Percentiles rank a stretch among this genome's conserved stretches.
phyloP scores from a whole-genome alignment of 148 eudicot species.

The Rhododendron vialii region DNA sequence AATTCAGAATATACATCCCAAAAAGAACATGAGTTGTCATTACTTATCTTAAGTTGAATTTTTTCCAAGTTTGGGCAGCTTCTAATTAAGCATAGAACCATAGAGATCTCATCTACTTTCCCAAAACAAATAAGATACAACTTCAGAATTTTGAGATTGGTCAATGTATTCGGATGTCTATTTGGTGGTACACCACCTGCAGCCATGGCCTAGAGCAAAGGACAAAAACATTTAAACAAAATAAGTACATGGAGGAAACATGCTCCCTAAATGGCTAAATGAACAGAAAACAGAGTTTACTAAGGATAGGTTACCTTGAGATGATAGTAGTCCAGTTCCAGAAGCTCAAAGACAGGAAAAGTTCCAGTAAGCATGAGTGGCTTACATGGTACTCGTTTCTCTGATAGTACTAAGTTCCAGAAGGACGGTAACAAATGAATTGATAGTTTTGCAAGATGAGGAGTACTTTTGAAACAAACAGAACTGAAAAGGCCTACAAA shows the following conservation, averaged over 20 bases:
- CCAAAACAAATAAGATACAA: not conserved
- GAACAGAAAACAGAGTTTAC: no score
- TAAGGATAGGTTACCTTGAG: not conserved
- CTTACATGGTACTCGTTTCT: not conserved
- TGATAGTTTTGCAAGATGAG: not conserved
- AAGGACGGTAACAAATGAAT: not conserved
- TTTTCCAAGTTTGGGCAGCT: not conserved
- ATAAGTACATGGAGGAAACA: no score
- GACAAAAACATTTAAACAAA: no score
- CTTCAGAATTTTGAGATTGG: not conserved
- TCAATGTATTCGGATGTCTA: not conserved
- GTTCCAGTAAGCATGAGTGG: not conserved
- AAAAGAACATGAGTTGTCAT: not conserved
- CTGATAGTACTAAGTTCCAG: not conserved
- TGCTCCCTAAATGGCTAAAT: no score
- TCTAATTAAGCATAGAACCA: no score
- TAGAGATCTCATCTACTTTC: not conserved
- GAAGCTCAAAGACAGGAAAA: not conserved
- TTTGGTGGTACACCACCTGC: not conserved
- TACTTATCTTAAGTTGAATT: not conserved
- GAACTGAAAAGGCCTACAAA: not conserved
- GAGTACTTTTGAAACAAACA: not conserved
- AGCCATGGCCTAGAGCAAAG: not conserved
- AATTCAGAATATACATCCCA: no score
- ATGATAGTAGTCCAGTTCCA: not conserved